Evolutionary conservation across 768 basidiomycete genomes (phyloP), one percentile per base, ranked within the genome.

Genomic region (Mycena haematopus): DNA sequence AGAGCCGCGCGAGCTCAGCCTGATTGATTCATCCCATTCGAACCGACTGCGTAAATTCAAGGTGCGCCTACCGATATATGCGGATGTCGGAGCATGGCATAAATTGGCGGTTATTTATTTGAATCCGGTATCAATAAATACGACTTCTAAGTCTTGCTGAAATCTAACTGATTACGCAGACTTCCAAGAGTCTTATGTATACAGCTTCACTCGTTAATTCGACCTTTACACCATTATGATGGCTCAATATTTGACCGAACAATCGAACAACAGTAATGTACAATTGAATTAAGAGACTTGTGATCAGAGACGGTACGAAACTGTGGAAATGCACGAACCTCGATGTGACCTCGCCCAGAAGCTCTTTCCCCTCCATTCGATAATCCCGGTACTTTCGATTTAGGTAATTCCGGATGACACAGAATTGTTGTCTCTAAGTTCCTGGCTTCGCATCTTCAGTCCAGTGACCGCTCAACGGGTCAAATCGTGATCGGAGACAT

Each of bases 301-400:
- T 25, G 17, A 19, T 42, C 22, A 36, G 29, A 25, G 1, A 53
- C n/a, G 14, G n/a, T 13, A 33, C 9, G 27, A 25, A 50, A 7
- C 11, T 17, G 17, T 6, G 15, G 29, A 9, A 36, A 15, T 52
- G 2, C 13, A 62, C 49, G 9, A 15, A 65, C 63, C 35, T 60
- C 51, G 35, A 65, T 65, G 33, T 60, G 45, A 13, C n/a, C 27
- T 8, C 22, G 44, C 50, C 63, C 63, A 65, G 40, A 65, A 65
- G 17, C 25, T 56, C 10, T 22, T 49, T 21, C 55, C 58, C 35
- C 63, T 21, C 80, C 81, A 82, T 55, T 76, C 75, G 55, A 82
- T 63, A 61, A 78, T 69, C 6, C 75, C 79, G 33, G 76, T 63
- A 33, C 69, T 74, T 21, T 72, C 70, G 51, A 74, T n/a, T n/a